These are phyloP conservation scores for Aureobasidium sp. DNA, from an alignment of 2,329 filamentous ascomycete genomes.

Conservation along the genomic window DNA sequence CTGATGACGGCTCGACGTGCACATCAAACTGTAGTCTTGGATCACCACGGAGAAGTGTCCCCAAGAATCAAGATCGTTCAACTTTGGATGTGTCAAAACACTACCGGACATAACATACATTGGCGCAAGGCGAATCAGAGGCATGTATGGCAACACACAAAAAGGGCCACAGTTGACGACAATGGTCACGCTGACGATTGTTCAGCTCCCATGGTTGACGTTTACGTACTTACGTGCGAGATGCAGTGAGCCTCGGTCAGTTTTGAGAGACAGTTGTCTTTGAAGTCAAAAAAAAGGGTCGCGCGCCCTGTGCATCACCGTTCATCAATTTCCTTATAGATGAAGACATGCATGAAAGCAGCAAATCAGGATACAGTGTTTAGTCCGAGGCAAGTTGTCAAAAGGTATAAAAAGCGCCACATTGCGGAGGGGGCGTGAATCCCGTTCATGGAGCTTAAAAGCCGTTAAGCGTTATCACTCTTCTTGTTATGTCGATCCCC, in stretches of 20 bases:
- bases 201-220: not conserved
- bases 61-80: not conserved
- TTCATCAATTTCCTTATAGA: not conserved
- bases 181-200: slow-evolving; percentile 3
- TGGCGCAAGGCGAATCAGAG: not conserved
- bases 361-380: not conserved
- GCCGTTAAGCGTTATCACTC: not conserved
- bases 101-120: not conserved
- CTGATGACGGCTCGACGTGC: not conserved
- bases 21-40: not conserved
- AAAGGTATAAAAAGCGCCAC: slow-evolving; percentile 2
- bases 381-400: not conserved
- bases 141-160: not conserved
- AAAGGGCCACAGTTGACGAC: not conserved
- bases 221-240: slow-evolving; percentile 5
- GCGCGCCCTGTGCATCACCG: not conserved
- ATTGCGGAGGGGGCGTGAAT: slow-evolving; percentile 1
- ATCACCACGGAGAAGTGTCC: not conserved
- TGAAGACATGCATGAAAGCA: not conserved
- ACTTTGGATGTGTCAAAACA: not conserved
- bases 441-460: not conserved
- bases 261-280: not conserved
- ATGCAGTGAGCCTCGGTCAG: not conserved
- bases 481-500: not conserved
- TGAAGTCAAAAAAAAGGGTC: not conserved